Evolutionary conservation across 78 protist genomes (phyloP), one percentile per base, ranked within the genome.

Genomic region (Guillardia theta): DNA sequence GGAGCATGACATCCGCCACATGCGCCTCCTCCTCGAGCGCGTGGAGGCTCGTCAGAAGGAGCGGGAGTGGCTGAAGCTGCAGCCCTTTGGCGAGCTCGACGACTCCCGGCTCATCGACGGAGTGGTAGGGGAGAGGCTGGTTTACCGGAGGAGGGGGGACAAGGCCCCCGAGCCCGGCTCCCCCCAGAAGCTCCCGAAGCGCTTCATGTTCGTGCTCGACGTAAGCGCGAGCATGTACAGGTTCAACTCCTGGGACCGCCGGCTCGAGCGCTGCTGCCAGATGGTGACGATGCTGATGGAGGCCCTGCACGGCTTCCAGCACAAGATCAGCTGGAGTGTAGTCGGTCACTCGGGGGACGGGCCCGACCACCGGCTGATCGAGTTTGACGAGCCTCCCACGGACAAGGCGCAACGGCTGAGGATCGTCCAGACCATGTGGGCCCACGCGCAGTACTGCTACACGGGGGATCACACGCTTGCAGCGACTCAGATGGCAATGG

Each of bases 291-390:
- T 96, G 96, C 30, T 97, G 10, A 70, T 96, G 83, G 97, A 96
- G 70, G 33, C 94, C 6, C 18, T 97, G 22, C 80, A 5, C 1
- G 97, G 97, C 21, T 93, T 77, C 33, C 96, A 93, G 87, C 96
- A 94, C 94, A 95, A 94, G 78, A 95, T 41, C 78, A 45, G 48
- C 39, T 96, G 94, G 93, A 4, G 94, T 30, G 64, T 97, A n/a
- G 94, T 95, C 0, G 98, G 97, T 4, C 98, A 97, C 88, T 93
- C 94, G 15, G 98, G 98, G n/a, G 96, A 94, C 41, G 30, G 62
- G 4, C 95, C 95, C 24, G 4, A 1, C 78, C 19, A 58, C 10
- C 94, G 95, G 44, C 80, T 97, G 8, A 96, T 97, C n/a, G 95
- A n/a, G 50, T 96, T 30, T 48, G 96, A 94, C 41, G 37, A 1